Conservation (phyloP, 495 filamentous ascomycete species). For the Diplogelasinospora grovesii region DNA sequence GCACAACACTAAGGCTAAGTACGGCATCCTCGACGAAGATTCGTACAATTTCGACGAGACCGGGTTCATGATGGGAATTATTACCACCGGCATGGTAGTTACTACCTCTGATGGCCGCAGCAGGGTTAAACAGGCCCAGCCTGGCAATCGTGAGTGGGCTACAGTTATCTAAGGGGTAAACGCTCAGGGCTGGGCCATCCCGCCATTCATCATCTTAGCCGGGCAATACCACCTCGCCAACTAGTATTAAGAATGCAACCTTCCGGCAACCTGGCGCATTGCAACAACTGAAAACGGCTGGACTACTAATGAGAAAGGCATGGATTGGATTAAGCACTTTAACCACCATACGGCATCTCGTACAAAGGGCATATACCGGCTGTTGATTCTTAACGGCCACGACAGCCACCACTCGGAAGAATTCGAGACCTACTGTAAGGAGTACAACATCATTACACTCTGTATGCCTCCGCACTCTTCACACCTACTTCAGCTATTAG, state of each 20-base stretch:
- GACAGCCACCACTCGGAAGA: constrained; percentile 20
- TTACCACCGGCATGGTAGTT: constrained; percentile 24
- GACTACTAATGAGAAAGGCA: constrained; percentile 24
- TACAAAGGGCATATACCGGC: constrained; percentile 17
- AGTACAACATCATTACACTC: constrained; percentile 25
- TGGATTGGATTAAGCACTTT: constrained; percentile 13
- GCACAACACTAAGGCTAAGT: neutral
- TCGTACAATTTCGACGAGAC: constrained; percentile 42
- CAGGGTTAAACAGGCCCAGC: constrained; percentile 20
- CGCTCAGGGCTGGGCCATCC: neutral
- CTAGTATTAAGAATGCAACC: constrained; percentile 1
- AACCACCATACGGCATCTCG: constrained; percentile 13
- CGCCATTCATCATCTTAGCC: constrained; percentile 1
- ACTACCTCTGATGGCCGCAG: constrained; percentile 18
- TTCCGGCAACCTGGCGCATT: constrained; percentile 21
- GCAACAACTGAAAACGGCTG: constrained; percentile 24
- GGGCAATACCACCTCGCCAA: constrained; percentile 1
- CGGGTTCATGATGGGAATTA: constrained; percentile 34
- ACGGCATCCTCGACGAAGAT: neutral
- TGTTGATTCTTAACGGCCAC: constrained; percentile 30
- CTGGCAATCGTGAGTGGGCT: constrained; percentile 16
- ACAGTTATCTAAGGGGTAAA: constrained; percentile 3
- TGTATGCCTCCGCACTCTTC: constrained; percentile 16
- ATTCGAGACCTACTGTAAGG: constrained; percentile 19
- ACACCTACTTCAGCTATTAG: neutral